A percentile compares a stretch with the other conserved stretches of the same genome.
phyloP scores from a whole-genome alignment of 306 rosid species.

The Trifolium pratense region DNA sequence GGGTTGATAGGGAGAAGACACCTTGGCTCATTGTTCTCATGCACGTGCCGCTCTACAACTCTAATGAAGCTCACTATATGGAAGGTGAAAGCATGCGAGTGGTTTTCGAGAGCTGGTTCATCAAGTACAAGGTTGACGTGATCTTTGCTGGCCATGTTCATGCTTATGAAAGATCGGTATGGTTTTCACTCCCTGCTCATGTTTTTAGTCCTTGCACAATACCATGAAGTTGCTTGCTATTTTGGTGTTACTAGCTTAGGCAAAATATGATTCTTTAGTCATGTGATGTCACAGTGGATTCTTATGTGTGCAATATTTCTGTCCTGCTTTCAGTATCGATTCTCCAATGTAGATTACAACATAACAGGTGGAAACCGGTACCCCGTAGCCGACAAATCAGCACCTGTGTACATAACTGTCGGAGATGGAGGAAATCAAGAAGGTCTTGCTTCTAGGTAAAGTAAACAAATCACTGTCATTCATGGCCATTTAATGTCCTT shows the following conservation, averaged over 20 bases:
- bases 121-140: slow-evolving; percentile 76
- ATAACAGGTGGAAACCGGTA: slow-evolving; percentile 65
- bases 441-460: slow-evolving; percentile 92
- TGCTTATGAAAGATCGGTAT: slow-evolving; percentile 98
- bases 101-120: slow-evolving; percentile 84
- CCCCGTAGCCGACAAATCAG: slow-evolving; percentile 77
- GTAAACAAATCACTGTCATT: slow-evolving; percentile 2
- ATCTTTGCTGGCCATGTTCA: slow-evolving; percentile 98
- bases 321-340: slow-evolving; percentile 67
- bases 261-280: slow-evolving; percentile 34
- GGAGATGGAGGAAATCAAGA: slow-evolving; percentile 99
- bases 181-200: slow-evolving; percentile 38
- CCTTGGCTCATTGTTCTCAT: slow-evolving; percentile 97
- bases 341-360: slow-evolving; percentile 76
- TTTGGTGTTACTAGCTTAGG: slow-evolving; percentile 17
- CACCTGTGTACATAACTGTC: slow-evolving; percentile 92
- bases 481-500: not conserved
- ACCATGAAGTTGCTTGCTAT: slow-evolving; percentile 31
- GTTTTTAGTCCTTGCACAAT: slow-evolving; percentile 17
- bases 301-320: slow-evolving; percentile 32
- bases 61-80: slow-evolving; percentile 84
- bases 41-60: slow-evolving; percentile 86
- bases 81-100: slow-evolving; percentile 96
- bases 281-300: slow-evolving; percentile 20
- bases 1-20: slow-evolving; percentile 86